phyloP scores from a whole-genome alignment of 495 filamentous ascomycete species.

The Pseudevernia furfuracea region DNA sequence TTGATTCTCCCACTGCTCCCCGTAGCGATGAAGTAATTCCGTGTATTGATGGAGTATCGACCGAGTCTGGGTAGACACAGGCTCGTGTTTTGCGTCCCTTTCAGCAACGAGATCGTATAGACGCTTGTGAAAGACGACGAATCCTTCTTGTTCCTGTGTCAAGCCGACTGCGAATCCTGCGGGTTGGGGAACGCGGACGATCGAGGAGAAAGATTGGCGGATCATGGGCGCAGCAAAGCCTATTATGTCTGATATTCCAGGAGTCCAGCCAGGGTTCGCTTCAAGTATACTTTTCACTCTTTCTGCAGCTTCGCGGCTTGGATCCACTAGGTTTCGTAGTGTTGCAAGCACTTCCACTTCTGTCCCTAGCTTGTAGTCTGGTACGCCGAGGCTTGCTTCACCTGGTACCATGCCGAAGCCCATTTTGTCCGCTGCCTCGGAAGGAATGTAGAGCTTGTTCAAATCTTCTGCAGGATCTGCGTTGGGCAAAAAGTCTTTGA shows the following conservation, averaged over 20 bases:
- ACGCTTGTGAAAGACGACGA: conserved; percentile 34
- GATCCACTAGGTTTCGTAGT: conserved; percentile 10
- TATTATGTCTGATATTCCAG: conserved; percentile 20
- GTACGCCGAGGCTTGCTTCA: conserved; percentile 5
- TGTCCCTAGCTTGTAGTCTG: conserved; percentile 15
- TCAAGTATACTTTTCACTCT: conserved; percentile 4
- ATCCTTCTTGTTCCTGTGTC: conserved; percentile 12
- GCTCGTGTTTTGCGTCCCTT: neutral
- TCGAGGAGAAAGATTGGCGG: neutral
- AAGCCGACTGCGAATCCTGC: conserved; percentile 6
- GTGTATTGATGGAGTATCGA: conserved; percentile 14
- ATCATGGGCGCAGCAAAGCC: conserved; percentile 19
- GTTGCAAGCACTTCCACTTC: conserved; percentile 13
- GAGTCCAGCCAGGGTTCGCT: conserved; percentile 17
- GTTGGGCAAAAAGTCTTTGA: conserved; percentile 4
- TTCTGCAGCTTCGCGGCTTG: conserved; percentile 7
- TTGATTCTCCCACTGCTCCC: conserved; percentile 14
- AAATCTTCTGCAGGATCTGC: neutral
- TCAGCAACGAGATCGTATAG: conserved; percentile 36
- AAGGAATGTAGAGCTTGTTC: conserved; percentile 18
- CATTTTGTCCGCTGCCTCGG: conserved; percentile 21
- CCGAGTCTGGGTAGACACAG: neutral
- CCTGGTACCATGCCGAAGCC: conserved; percentile 25
- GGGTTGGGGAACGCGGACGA: conserved; percentile 11
- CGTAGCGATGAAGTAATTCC: conserved; percentile 4